Evolutionary conservation across 2,329 filamentous ascomycete genomes (phyloP).

Genomic region (Hirsutella rhossiliensis): DNA sequence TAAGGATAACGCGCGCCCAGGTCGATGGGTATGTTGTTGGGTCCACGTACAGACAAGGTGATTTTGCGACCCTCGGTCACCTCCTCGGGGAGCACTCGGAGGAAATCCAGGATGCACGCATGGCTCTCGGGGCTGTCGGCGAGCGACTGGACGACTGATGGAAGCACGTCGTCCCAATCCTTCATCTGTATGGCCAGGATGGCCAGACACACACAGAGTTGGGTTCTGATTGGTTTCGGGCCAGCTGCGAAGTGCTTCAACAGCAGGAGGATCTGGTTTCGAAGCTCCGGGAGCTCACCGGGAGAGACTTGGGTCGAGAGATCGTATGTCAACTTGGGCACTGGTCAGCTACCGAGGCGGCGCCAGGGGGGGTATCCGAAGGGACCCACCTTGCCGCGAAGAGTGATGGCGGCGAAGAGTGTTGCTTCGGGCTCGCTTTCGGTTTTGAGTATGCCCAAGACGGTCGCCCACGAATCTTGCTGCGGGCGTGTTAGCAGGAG

Average conservation of each 20-base stretch:
- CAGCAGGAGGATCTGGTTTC: slow-evolving; percentile 72
- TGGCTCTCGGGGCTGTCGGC: slow-evolving; percentile 66
- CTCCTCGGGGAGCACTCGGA: slow-evolving; percentile 94
- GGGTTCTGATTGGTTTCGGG: slow-evolving; percentile 74
- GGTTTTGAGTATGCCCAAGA: slow-evolving; percentile 76
- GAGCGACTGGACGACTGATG: slow-evolving; percentile 67
- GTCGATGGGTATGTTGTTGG: slow-evolving; percentile 32
- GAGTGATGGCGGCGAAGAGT: slow-evolving; percentile 88
- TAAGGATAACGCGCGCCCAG: slow-evolving; percentile 15
- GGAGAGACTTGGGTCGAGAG: slow-evolving; percentile 71
- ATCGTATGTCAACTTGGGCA: slow-evolving; percentile 80
- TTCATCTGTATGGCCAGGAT: slow-evolving; percentile 94
- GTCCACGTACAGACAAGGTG: slow-evolving; percentile 92
- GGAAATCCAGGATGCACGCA: slow-evolving; percentile 85
- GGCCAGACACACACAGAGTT: slow-evolving; percentile 88
- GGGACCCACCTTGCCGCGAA: slow-evolving; percentile 79
- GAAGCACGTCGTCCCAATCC: slow-evolving; percentile 86
- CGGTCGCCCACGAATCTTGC: slow-evolving; percentile 84
- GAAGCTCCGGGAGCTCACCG: slow-evolving; percentile 61
- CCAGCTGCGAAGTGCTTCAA: slow-evolving; percentile 72
- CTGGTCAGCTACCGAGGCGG: slow-evolving; percentile 1
- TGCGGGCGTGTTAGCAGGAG: slow-evolving; percentile 23
- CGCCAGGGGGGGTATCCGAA: neutral
- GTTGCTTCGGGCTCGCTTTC: slow-evolving; percentile 73
- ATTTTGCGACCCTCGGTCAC: slow-evolving; percentile 99